A percentile compares a stretch with the other conserved stretches of the same genome.
phyloP scores from a whole-genome alignment of 768 basidiomycete species.

The Harrya chromipes region DNA sequence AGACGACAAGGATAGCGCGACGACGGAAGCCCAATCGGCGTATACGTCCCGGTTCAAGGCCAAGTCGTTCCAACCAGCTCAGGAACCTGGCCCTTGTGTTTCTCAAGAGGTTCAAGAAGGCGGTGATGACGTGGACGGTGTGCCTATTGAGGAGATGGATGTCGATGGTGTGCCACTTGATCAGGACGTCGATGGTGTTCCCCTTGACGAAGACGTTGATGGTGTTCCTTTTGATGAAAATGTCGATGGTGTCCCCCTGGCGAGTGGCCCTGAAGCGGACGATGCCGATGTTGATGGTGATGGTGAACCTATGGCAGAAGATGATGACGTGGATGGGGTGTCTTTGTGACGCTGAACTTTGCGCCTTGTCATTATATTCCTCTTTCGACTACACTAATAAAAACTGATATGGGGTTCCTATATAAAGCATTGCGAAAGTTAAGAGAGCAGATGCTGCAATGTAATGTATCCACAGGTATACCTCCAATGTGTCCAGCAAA shows the following conservation, averaged over 20 bases:
- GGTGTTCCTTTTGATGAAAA: slow-evolving; percentile 36
- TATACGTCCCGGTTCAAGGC: slow-evolving; percentile 70
- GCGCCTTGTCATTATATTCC: neutral
- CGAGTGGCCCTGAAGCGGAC: slow-evolving; percentile 13
- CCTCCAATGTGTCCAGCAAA: neutral
- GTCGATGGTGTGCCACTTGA: slow-evolving; percentile 46
- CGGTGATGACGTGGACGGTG: slow-evolving; percentile 52
- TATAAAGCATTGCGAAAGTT: neutral
- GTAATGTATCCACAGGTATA: neutral
- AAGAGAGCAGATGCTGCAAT: neutral
- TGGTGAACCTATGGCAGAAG: slow-evolving; percentile 30
- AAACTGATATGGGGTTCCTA: neutral
- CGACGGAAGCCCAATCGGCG: slow-evolving; percentile 28
- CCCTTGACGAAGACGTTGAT: slow-evolving; percentile 36
- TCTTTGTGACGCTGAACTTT: slow-evolving; percentile 28
- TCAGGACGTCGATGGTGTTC: slow-evolving; percentile 24
- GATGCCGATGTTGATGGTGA: slow-evolving; percentile 27
- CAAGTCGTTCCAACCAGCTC: slow-evolving; percentile 73
- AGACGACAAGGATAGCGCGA: slow-evolving; percentile 15
- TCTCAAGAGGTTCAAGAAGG: slow-evolving; percentile 33
- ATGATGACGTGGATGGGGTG: slow-evolving; percentile 39
- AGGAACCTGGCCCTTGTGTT: slow-evolving; percentile 32
- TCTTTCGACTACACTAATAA: neutral
- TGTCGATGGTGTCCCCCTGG: slow-evolving; percentile 28
- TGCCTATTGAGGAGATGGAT: slow-evolving; percentile 47